Evolutionary conservation across 768 basidiomycete species (phyloP).

Genomic region (Boletus reticulatus): DNA sequence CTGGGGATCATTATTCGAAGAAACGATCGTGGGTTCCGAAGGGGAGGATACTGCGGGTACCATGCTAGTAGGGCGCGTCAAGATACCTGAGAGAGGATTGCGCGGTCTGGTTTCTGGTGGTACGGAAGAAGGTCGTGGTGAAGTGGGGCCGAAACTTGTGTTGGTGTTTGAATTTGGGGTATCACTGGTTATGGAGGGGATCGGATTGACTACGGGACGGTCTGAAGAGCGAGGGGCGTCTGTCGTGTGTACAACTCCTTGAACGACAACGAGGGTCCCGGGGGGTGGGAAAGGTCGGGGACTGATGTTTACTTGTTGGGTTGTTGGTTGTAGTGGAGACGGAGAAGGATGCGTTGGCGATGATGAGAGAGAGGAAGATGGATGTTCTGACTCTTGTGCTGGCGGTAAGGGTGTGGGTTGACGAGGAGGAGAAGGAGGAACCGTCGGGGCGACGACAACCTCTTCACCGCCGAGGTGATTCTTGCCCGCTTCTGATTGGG

Average conservation of each 20-base stretch:
- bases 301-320: conserved; percentile 18
- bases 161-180: conserved; percentile 2
- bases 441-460: conserved; percentile 20
- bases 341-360: conserved; percentile 13
- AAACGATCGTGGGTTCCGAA: conserved; percentile 3
- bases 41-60: conserved; percentile 17
- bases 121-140: conserved; percentile 20
- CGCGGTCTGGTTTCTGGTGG: conserved; percentile 32
- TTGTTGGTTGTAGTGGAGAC: conserved; percentile 22
- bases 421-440: conserved; percentile 6
- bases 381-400: conserved; percentile 9
- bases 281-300: conserved; percentile 64
- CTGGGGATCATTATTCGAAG: conserved; percentile 4
- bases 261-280: conserved; percentile 78
- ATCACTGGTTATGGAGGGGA: conserved; percentile 2
- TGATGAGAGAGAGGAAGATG: conserved; percentile 12
- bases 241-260: conserved; percentile 79
- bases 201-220: conserved; percentile 18
- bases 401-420: conserved; percentile 11
- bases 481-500: neutral
- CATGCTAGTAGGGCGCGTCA: conserved; percentile 38
- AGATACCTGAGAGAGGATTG: conserved; percentile 37
- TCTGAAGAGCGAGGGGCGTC: conserved; percentile 48
- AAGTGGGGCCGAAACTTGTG: conserved; percentile 3
- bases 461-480: conserved; percentile 17